Evolutionary conservation across 2,329 filamentous ascomycete genomes (phyloP).

Genomic region (Fusarium tuaranense): DNA sequence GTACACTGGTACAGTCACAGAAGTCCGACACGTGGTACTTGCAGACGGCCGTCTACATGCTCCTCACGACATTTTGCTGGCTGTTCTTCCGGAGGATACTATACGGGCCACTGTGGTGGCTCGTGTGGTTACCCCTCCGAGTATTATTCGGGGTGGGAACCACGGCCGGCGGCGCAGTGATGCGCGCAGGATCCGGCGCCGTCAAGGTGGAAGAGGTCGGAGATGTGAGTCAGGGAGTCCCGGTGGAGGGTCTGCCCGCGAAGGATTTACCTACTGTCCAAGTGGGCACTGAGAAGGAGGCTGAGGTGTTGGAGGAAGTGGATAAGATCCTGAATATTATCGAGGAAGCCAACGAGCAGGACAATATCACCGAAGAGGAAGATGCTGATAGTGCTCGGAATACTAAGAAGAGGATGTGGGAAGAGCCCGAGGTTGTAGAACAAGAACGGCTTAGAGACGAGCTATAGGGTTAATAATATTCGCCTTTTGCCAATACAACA

Average conservation of each 20-base stretch:
- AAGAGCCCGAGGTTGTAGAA: slow-evolving; percentile 42
- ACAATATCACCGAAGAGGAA: slow-evolving; percentile 30
- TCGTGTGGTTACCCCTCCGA: slow-evolving; percentile 85
- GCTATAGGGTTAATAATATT: slow-evolving; percentile 41
- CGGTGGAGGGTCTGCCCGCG: slow-evolving; percentile 52
- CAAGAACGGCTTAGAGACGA: slow-evolving; percentile 53
- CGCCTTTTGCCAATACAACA: neutral
- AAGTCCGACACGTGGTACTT: slow-evolving; percentile 99
- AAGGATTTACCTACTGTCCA: slow-evolving; percentile 62
- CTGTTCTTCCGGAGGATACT: slow-evolving; percentile 85
- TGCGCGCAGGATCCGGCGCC: slow-evolving; percentile 48
- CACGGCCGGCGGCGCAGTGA: slow-evolving; percentile 65
- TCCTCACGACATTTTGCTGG: slow-evolving; percentile 84
- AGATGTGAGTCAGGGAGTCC: slow-evolving; percentile 44
- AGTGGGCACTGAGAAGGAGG: slow-evolving; percentile 50
- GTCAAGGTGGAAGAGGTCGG: slow-evolving; percentile 42
- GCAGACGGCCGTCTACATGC: slow-evolving; percentile 86
- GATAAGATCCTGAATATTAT: slow-evolving; percentile 64
- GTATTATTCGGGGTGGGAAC: slow-evolving; percentile 70
- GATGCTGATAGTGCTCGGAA: slow-evolving; percentile 33
- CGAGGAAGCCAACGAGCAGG: slow-evolving; percentile 48
- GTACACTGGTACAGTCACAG: slow-evolving; percentile 83
- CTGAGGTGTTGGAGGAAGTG: slow-evolving; percentile 64
- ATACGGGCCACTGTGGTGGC: slow-evolving; percentile 92
- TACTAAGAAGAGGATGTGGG: slow-evolving; percentile 47